phyloP scores from a whole-genome alignment of 2,329 filamentous ascomycete genomes.

The Hypoxylon sp. region DNA sequence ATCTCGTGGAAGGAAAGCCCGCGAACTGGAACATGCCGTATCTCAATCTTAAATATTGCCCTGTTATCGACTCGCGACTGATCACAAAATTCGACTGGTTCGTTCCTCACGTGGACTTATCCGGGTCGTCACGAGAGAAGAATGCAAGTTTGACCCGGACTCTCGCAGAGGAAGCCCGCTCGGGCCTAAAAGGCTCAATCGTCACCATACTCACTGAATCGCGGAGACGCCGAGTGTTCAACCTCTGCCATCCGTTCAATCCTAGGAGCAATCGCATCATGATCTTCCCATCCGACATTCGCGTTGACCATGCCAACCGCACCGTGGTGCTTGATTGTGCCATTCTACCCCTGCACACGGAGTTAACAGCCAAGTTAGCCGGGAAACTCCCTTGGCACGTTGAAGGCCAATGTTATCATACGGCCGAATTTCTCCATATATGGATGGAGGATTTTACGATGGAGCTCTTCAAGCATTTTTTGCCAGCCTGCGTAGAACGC shows the following conservation, averaged over 20 bases:
- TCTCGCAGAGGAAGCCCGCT: neutral
- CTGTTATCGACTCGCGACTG: conserved; percentile 16
- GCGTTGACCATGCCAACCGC: conserved; percentile 57
- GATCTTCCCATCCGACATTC: conserved; percentile 57
- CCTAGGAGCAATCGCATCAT: conserved; percentile 45
- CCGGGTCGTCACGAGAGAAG: neutral
- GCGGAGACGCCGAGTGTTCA: neutral
- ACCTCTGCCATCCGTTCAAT: neutral
- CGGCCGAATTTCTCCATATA: neutral
- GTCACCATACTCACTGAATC: neutral
- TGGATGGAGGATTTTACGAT: conserved; percentile 65
- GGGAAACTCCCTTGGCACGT: conserved; percentile 50
- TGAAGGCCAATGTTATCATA: too few relatives aligned
- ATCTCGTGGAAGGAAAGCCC: conserved; percentile 4
- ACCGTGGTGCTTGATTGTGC: conserved; percentile 61
- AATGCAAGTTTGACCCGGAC: neutral
- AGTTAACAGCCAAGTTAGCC: conserved; percentile 50
- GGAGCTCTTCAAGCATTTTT: conserved; percentile 59
- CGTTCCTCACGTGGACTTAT: neutral
- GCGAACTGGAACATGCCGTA: conserved; percentile 36
- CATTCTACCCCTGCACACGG: conserved; percentile 56
- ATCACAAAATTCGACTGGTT: conserved; percentile 12
- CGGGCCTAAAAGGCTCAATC: neutral
- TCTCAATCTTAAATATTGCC: conserved; percentile 26
- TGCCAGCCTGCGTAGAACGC: conserved; percentile 60